Evolutionary conservation across 768 basidiomycete genomes (phyloP).

Genomic region (Agrocybe praecox): DNA sequence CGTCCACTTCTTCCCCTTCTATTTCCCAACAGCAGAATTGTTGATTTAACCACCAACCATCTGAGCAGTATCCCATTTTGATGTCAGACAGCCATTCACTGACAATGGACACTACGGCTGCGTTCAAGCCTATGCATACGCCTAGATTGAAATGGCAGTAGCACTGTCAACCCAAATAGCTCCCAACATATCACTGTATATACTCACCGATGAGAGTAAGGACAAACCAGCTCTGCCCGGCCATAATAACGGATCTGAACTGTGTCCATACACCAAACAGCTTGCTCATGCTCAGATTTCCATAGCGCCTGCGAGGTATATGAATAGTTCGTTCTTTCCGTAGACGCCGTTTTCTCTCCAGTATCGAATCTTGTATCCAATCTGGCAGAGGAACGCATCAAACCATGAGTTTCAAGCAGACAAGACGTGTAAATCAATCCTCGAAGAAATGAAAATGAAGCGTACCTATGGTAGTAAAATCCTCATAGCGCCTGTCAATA

Average conservation of each 20-base stretch:
- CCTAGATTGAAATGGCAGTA: slow-evolving; percentile 45
- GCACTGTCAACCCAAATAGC: neutral
- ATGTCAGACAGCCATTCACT: slow-evolving; percentile 98
- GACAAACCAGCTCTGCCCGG: slow-evolving; percentile 92
- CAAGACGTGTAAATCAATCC: neutral
- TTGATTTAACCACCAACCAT: slow-evolving; percentile 98
- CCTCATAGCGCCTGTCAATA: slow-evolving; percentile 78
- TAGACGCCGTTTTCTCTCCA: slow-evolving; percentile 82
- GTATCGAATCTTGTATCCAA: slow-evolving; percentile 95
- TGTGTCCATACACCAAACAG: slow-evolving; percentile 62
- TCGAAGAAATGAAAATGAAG: neutral
- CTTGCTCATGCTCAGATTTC: slow-evolving; percentile 52
- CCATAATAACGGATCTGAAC: slow-evolving; percentile 57
- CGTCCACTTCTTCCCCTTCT: slow-evolving; percentile 74
- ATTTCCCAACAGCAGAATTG: slow-evolving; percentile 99
- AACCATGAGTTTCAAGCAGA: neutral
- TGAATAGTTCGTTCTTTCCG: slow-evolving; percentile 54
- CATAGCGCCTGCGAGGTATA: slow-evolving; percentile 44
- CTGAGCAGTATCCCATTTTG: slow-evolving; percentile 95
- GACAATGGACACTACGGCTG: slow-evolving; percentile 93
- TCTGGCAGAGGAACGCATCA: slow-evolving; percentile 52
- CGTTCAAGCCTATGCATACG: slow-evolving; percentile 87
- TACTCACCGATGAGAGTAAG: slow-evolving; percentile 85
- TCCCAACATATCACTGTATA: neutral
- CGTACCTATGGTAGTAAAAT: slow-evolving; percentile 92